Base-by-base conservation (phyloP, 2,329 filamentous ascomycete genomes). In the Colletotrichum graminicola region DNA sequence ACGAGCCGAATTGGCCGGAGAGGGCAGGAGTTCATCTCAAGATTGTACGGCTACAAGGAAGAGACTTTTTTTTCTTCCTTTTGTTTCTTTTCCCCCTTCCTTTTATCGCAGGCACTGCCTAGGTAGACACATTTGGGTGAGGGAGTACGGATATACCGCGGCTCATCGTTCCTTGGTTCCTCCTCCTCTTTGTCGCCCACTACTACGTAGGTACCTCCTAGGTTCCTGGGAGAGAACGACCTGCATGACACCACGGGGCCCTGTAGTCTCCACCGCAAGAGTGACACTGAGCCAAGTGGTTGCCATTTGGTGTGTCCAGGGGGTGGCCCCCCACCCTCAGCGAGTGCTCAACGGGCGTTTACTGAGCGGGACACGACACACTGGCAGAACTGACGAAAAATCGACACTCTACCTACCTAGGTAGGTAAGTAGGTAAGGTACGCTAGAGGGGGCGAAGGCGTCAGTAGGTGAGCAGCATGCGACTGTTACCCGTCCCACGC, bases 181-280 rank as follows among this genome's bases (percentile, higher is more conserved):
- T 36, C 36, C 54, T 49, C 47, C 29, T 47, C 49, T 57, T 36
- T 45, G 49, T 51, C 43, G 16, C 26, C 32, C 12, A 47, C 36
- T n/a, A n/a, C n/a, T n/a, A n/a, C n/a, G n/a, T n/a, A 49, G 49
- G 54, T 60, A 47, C 12, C 41, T 55, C 36, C 61, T 34, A 36
- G 21, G 60, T 49, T 32, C 26, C 29, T 54, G 32, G 29, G 39
- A 43, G 41, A 68, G 52, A 68, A 32, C 32, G 60, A 64, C 59
- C 29, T 72, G 69, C 69, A 69, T 69, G 32, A 69, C 54, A 47
- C 52, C 66, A 72, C 69, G 65, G 49, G 68, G 62, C 69, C 69
- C 68, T 47, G 66, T 26, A 39, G 56, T 14, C 29, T 39, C 59
- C 68, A 63, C 59, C 29, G 32, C 39, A 32, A 43, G 52, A 36